Evolutionary conservation across 176 grass and related monocot genomes (phyloP).

Genomic region (Lolium multiflorum): DNA sequence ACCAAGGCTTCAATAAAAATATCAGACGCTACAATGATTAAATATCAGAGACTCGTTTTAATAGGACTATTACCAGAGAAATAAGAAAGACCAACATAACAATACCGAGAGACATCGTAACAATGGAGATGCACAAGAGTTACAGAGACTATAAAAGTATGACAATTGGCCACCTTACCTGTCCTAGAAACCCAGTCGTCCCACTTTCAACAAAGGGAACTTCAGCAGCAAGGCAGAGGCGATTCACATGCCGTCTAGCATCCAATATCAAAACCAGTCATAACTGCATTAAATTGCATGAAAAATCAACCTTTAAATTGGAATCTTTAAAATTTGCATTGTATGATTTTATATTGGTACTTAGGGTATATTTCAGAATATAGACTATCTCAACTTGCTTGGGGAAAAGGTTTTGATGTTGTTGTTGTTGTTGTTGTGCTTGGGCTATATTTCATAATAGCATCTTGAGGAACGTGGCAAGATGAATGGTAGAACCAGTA

Average conservation of each 20-base stretch:
- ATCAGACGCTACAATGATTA: neutral
- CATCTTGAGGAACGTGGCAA: constrained; percentile 75
- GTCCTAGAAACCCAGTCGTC: constrained; percentile 89
- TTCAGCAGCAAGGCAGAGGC: constrained; percentile 92
- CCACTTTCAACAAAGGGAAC: constrained; percentile 96
- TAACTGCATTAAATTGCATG: constrained; percentile 87
- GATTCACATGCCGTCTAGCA: constrained; percentile 90
- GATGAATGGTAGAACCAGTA: constrained; percentile 31
- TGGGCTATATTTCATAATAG: constrained; percentile 71
- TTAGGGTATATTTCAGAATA: too few species aligned
- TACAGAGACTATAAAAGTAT: neutral
- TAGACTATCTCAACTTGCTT: too few species aligned
- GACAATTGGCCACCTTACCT: constrained; percentile 54
- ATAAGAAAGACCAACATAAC: neutral
- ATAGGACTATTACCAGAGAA: neutral
- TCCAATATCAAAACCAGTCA: constrained; percentile 98
- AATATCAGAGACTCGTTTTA: neutral
- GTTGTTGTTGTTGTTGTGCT: too few species aligned
- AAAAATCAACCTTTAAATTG: constrained; percentile 84
- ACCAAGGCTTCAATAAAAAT: neutral
- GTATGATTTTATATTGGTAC: constrained; percentile 78
- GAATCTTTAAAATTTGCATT: constrained; percentile 92
- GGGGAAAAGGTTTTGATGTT: too few species aligned
- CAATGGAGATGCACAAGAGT: neutral
- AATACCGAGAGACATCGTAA: neutral